phyloP scores from a whole-genome alignment of 306 rosid genomes.

The Quercus alba region DNA sequence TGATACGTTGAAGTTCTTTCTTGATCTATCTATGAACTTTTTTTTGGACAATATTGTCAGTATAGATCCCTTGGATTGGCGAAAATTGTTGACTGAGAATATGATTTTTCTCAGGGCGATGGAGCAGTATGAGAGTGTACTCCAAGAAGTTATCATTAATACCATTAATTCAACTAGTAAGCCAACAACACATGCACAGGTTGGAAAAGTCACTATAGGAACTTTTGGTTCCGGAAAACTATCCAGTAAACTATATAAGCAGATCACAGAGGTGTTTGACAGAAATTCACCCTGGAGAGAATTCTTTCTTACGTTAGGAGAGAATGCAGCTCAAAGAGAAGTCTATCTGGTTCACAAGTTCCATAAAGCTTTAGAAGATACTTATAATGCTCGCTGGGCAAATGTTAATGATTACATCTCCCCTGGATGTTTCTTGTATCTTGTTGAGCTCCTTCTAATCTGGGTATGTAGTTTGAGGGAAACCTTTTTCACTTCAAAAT shows the following conservation, averaged over 20 bases:
- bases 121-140: slow-evolving; percentile 21
- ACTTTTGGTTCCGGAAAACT: slow-evolving; percentile 42
- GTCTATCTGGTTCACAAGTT: slow-evolving; percentile 6
- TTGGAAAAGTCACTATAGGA: slow-evolving; percentile 43
- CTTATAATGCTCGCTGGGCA: slow-evolving; percentile 36
- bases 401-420: slow-evolving; percentile 33
- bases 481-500: slow-evolving; percentile 42
- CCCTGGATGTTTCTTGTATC: slow-evolving; percentile 63
- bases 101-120: slow-evolving; percentile 41
- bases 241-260: slow-evolving; percentile 4
- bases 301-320: slow-evolving; percentile 28
- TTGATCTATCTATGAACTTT: slow-evolving; percentile 16
- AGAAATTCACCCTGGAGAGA: slow-evolving; percentile 33
- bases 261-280: slow-evolving; percentile 11
- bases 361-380: slow-evolving; percentile 33
- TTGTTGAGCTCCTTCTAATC: slow-evolving; percentile 58
- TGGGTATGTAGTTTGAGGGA: slow-evolving; percentile 25
- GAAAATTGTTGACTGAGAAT: slow-evolving; percentile 21
- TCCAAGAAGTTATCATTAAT: slow-evolving; percentile 26
- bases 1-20: slow-evolving; percentile 15
- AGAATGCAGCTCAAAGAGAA: background rate
- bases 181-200: slow-evolving; percentile 37
- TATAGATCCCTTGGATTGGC: slow-evolving; percentile 43
- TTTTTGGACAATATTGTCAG: slow-evolving; percentile 3
- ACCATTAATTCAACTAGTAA: background rate